A percentile compares a stretch with the other conserved stretches of the same genome.
These are phyloP conservation scores for Pichia sp. DNA, from an alignment of 1,139 yeast genomes.

Conservation along the genomic window DNA sequence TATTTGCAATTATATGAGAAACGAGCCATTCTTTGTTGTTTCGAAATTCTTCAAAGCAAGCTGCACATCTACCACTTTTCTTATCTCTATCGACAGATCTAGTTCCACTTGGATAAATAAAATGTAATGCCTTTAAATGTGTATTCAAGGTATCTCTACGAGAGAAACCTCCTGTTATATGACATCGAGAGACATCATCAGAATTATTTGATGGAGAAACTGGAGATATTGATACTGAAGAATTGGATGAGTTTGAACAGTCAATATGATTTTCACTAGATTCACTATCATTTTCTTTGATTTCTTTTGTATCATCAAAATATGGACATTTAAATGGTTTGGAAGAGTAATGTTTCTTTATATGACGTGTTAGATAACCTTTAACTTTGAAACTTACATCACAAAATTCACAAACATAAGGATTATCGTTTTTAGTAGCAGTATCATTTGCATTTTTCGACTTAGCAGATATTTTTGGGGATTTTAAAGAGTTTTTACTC, in stretches of 20 bases:
- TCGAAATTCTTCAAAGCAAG: conserved; percentile 45
- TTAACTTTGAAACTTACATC: conserved; percentile 45
- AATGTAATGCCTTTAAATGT: conserved; percentile 51
- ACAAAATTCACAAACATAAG: conserved; percentile 35
- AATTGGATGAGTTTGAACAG: neutral
- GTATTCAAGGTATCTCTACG: conserved; percentile 53
- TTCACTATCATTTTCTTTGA: conserved; percentile 19
- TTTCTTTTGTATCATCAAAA: conserved; percentile 9
- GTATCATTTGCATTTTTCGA: neutral
- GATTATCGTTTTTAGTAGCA: neutral
- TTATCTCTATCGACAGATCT: conserved; percentile 37
- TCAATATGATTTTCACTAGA: conserved; percentile 10
- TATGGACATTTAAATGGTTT: conserved; percentile 53
- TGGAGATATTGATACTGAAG: conserved; percentile 28
- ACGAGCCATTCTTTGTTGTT: conserved; percentile 45
- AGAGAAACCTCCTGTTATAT: conserved; percentile 53
- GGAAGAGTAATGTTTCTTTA: conserved; percentile 43
- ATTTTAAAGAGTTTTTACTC: neutral
- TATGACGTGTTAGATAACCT: conserved; percentile 49
- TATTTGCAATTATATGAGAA: conserved; percentile 40
- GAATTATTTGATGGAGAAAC: too few relatives aligned
- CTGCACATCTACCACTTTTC: conserved; percentile 48
- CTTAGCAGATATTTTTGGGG: too few relatives aligned
- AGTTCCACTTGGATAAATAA: conserved; percentile 51
- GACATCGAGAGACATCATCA: conserved; percentile 41